Evolutionary conservation across 495 filamentous ascomycete species (phyloP), one percentile per base, ranked within the genome.

Genomic region (Alectoria sarmentosa): DNA sequence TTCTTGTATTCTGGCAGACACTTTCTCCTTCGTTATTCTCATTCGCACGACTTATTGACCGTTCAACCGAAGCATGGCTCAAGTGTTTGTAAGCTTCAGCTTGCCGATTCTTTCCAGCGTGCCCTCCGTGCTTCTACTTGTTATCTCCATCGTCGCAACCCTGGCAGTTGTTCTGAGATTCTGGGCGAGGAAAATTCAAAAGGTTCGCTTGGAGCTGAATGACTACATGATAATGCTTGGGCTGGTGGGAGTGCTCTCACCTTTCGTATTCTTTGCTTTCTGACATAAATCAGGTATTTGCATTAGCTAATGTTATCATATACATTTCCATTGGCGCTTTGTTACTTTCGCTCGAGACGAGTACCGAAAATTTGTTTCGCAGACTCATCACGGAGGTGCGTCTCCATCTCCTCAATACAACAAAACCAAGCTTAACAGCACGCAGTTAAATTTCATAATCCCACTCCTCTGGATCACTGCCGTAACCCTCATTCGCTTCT

Each of bases 111-210:
- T 2, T 17, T 17, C 4, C 1, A 60, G 58, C 4, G 4, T 34
- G 3, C 58, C 37, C 26, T 28, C 59, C 39, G 44, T 37, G 17
- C 32, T 63, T 1, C 2, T 69, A 21, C 3, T 37, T 10, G 21
- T 69, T 19, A 66, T 60, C 41, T 42, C 46, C n/a, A 39, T 60
- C 44, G 10, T 66, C 19, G 65, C 62, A 58, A 19, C 44, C 3
- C 10, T 67, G 14, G 32, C 68, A 19, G 57, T 69, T 0, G 58
- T 39, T 14, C 26, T 63, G 9, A 54, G 67, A 36, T 37, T 69
- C 19, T 69, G 65, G 65, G 60, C 67, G 19, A 60, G 67, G 30
- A 66, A 19, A 28, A 66, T 69, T 13, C 61, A 62, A 52, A 69
- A 34, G 42, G 21, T 39, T 3, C 37, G 11, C 23, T 58, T n/a